These are phyloP conservation scores for Berkeleyomyces basicola DNA, from an alignment of 2,329 filamentous ascomycete species.

Conservation along the genomic window DNA sequence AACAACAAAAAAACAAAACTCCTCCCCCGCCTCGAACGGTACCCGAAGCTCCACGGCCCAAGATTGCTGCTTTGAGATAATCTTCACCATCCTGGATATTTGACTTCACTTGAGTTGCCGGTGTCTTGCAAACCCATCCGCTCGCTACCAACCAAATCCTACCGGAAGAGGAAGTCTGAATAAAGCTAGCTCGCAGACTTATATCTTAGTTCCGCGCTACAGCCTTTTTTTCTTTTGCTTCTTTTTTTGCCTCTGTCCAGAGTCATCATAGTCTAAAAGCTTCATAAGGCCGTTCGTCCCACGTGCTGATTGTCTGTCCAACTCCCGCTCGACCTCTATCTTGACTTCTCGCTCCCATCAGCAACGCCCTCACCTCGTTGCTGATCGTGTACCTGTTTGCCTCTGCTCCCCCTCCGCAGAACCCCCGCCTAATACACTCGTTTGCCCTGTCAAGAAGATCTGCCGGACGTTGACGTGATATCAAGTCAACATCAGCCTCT, in stretches of 20 bases:
- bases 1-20: background rate
- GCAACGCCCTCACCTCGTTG: background rate
- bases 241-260: background rate
- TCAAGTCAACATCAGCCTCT: background rate
- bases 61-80: background rate
- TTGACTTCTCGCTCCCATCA: background rate
- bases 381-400: background rate
- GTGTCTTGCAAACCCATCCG: background rate
- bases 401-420: background rate
- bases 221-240: background rate
- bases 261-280: background rate
- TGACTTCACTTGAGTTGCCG: background rate
- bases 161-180: background rate
- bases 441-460: background rate
- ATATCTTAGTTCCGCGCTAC: background rate
- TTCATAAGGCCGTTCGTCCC: background rate
- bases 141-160: slow-evolving; percentile 2
- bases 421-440: background rate
- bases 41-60: background rate
- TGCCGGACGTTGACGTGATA: background rate
- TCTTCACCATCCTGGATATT: background rate
- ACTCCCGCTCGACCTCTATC: background rate
- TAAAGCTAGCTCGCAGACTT: background rate
- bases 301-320: background rate
- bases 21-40: background rate